These are phyloP conservation scores for Collybiopsis confluens DNA, from an alignment of 768 basidiomycete genomes.

Conservation along the genomic window DNA sequence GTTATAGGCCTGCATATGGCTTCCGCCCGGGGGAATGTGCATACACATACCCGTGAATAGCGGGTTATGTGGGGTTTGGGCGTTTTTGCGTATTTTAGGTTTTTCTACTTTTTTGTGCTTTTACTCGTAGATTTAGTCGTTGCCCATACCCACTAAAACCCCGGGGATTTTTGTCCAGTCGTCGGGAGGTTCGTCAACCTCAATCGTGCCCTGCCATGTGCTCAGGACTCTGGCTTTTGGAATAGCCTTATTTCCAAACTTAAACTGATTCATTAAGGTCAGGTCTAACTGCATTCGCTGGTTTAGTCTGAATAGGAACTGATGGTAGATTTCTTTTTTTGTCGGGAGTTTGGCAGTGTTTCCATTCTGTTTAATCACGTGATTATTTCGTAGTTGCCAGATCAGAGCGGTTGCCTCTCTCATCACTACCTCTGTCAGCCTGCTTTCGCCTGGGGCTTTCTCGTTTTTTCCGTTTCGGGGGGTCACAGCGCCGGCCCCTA, in stretches of 20 bases:
- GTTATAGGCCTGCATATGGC: too few relatives aligned
- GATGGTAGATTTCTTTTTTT: not conserved
- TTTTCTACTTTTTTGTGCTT: not conserved
- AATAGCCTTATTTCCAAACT: not conserved
- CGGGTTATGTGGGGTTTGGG: not conserved
- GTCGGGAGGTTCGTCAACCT: not conserved
- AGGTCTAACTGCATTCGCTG: not conserved
- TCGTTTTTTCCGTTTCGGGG: too few relatives aligned
- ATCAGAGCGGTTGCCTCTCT: not conserved
- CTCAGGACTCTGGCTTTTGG: not conserved
- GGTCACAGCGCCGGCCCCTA: too few relatives aligned
- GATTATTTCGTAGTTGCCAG: not conserved
- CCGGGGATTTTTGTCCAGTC: not conserved
- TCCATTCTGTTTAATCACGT: not conserved
- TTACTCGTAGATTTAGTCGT: too few relatives aligned
- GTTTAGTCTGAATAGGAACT: not conserved
- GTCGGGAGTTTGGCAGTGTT: not conserved
- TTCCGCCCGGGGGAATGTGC: constrained; percentile 2
- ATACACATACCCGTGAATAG: not conserved
- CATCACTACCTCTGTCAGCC: not conserved
- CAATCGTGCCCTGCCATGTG: not conserved
- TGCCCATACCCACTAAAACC: not conserved
- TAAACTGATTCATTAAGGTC: not conserved
- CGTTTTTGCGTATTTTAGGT: not conserved
- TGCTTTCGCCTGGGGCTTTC: not conserved